Base-by-base conservation (phyloP, 139 green algal genomes). In the Marvania coccoides region DNA sequence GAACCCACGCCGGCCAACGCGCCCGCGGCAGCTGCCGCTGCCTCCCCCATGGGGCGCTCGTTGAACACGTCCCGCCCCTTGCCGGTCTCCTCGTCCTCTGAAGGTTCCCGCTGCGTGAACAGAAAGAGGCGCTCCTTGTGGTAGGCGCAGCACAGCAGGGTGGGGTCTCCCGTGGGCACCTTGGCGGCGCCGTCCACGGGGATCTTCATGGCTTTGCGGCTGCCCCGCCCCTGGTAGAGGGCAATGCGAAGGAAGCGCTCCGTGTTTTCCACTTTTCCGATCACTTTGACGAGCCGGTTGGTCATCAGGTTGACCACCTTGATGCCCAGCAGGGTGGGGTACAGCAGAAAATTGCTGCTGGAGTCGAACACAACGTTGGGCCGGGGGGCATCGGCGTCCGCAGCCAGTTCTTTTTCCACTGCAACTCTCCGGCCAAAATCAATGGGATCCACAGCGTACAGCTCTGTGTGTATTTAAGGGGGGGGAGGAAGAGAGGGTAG, bases 231-330 rank as follows among this genome's bases (percentile, higher is more conserved):
- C 75, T 94, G 88, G 71, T 90, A 96, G 23, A 99, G 78, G 1
- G 93, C 94, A 1, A 98, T 36, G 0, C 73, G 48, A 34, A 97
- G 61, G 61, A 98, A 99, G 23, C 92, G 84, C 78, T 98, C 94
- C 3, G 81, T 92, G 76, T 92, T 97, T 69, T 99, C 94, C 35
- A 96, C 87, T 68, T 95, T 94, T 15, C 94, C 91, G 4, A 98
- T 79, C 1, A 98, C 75, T 9, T 81, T 62, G 0, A 70, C 73
- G 12, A 88, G 69, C 30, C 72, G 67, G 63, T 96, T 97, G 37
- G 82, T 91, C 15, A 85, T 69, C 58, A 98, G 72, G 77, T 98
- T 97, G 54, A 98, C 81, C 54, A 95, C 85, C 80, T 97, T 97
- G 72, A 98, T 90, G 24, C 94, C 94, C 37, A 97, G 72, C 48